These are phyloP conservation scores for Blastocystis sp. DNA, from an alignment of 352 stramenopile genomes.

Conservation along the genomic window DNA sequence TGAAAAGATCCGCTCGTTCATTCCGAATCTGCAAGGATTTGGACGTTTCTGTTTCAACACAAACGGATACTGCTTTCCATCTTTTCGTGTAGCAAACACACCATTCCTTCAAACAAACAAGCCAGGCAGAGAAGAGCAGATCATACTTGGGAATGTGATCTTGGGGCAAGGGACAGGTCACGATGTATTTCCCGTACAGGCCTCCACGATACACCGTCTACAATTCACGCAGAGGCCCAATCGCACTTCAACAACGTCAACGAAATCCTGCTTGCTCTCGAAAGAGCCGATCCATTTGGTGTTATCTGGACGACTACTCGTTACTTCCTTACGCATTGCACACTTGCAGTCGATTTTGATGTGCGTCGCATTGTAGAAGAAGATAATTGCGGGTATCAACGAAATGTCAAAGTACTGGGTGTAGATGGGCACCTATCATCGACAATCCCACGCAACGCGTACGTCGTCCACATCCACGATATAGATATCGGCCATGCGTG, in stretches of 20 bases:
- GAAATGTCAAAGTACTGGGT: conserved; percentile 83
- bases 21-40: not conserved
- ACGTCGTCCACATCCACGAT: conserved; percentile 77
- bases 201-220: conserved; percentile 81
- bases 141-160: conserved; percentile 78
- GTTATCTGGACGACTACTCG: conserved; percentile 78
- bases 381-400: conserved; percentile 80
- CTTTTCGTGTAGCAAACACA: not conserved
- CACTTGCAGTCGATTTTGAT: conserved; percentile 85
- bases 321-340: conserved; percentile 41
- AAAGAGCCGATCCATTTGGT: conserved; percentile 84
- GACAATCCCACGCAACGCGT: not conserved
- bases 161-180: conserved; percentile 79
- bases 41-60: not conserved
- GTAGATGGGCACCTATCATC: conserved; percentile 76
- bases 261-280: conserved; percentile 78
- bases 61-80: not conserved
- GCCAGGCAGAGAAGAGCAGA: conserved; percentile 7
- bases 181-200: conserved; percentile 79
- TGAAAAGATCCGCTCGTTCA: not conserved
- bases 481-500: conserved; percentile 78
- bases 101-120: not conserved
- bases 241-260: conserved; percentile 81
- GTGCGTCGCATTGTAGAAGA: conserved; percentile 83
- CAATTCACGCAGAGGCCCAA: not conserved